phyloP scores from a whole-genome alignment of 2,329 filamentous ascomycete species.

The Bipolaris gigantea region DNA sequence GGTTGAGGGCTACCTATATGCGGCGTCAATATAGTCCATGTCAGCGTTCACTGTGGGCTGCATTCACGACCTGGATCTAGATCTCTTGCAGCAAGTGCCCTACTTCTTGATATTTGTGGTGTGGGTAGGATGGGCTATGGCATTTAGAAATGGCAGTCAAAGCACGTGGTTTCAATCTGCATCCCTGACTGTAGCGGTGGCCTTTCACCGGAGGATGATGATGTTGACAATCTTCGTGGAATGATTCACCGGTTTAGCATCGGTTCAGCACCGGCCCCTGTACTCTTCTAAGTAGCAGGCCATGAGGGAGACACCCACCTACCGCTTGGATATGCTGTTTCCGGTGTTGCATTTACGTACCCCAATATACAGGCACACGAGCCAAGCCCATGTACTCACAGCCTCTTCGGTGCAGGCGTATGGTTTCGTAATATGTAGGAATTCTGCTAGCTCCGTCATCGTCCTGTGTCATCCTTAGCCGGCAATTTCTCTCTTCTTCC shows the following conservation, averaged over 20 bases:
- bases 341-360: conserved; percentile 25
- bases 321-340: conserved; percentile 28
- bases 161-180: conserved; percentile 16
- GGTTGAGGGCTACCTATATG: conserved; percentile 31
- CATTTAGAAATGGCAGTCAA: conserved; percentile 22
- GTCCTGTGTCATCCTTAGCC: conserved; percentile 35
- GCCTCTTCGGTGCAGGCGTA: conserved; percentile 30
- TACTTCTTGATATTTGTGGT: conserved; percentile 22
- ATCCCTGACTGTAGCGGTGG: conserved; percentile 21
- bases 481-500: conserved; percentile 18
- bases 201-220: conserved; percentile 17
- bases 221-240: conserved; percentile 12
- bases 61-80: conserved; percentile 23
- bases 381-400: conserved; percentile 28
- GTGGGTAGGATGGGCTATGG: conserved; percentile 29
- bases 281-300: conserved; percentile 14
- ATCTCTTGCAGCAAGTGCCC: conserved; percentile 15
- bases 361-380: conserved; percentile 30
- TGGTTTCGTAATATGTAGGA: conserved; percentile 27
- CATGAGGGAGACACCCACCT: conserved; percentile 20
- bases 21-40: conserved; percentile 24
- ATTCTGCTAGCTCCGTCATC: conserved; percentile 20
- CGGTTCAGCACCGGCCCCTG: conserved; percentile 17
- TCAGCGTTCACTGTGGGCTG: conserved; percentile 31
- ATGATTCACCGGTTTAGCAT: conserved; percentile 24